Conservation (phyloP, 192 early-diverging fungal genomes). For the Borealophlyctis nickersoniae region DNA sequence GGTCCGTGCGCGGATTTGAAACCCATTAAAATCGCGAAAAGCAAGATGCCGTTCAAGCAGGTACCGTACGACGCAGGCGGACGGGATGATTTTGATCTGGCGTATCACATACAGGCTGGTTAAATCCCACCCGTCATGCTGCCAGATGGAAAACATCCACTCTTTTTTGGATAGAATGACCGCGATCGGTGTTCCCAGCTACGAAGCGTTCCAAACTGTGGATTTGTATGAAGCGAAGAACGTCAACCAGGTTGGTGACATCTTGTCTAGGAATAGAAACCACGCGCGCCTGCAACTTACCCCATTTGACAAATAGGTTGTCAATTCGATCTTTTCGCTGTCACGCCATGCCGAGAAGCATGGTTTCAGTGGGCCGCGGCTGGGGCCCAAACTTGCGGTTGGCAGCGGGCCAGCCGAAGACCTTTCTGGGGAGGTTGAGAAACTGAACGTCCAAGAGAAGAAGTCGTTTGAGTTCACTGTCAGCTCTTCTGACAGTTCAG, state of each 20-base stretch:
- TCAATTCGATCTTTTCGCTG: constrained; percentile 65
- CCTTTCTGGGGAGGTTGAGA: too few species aligned
- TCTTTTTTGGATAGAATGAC: constrained; percentile 27
- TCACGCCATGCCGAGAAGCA: constrained; percentile 61
- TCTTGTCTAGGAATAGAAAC: neutral
- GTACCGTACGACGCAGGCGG: too few species aligned
- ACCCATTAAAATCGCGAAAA: constrained; percentile 29
- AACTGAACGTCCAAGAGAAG: too few species aligned
- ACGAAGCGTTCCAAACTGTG: constrained; percentile 71
- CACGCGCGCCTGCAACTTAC: neutral
- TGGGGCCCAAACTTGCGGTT: constrained; percentile 64
- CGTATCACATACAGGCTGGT: too few species aligned
- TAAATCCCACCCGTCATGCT: too few species aligned
- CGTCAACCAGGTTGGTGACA: constrained; percentile 43
- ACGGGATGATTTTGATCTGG: too few species aligned
- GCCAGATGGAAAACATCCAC: constrained; percentile 42
- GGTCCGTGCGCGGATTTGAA: neutral
- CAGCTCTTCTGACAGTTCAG: too few species aligned
- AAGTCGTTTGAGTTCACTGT: too few species aligned
- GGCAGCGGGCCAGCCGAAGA: too few species aligned
- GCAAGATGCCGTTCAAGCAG: constrained; percentile 40
- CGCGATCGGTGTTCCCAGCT: constrained; percentile 54
- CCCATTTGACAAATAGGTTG: too few species aligned
- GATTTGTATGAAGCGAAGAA: constrained; percentile 75
- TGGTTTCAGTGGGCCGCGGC: constrained; percentile 39